phyloP scores from a whole-genome alignment of 2,329 filamentous ascomycete genomes.

The Mycosphaerella arachidis region DNA sequence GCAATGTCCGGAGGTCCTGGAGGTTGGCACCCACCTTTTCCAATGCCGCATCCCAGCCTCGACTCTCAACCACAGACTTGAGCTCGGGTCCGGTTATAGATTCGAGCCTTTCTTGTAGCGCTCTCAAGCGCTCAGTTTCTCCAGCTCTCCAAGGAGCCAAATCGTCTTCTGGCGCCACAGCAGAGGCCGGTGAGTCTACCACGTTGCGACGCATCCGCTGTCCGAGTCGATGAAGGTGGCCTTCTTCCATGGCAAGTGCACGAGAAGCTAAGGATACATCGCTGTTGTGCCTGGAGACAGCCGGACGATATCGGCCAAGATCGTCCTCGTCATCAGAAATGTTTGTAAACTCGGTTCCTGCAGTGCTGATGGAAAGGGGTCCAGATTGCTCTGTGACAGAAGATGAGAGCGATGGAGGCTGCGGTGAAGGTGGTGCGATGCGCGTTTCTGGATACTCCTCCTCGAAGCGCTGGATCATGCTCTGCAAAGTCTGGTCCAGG shows the following conservation, averaged over 20 bases:
- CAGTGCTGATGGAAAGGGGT: slow-evolving; percentile 14
- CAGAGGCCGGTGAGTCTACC: slow-evolving; percentile 43
- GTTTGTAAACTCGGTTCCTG: slow-evolving; percentile 20
- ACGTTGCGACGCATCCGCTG: slow-evolving; percentile 63
- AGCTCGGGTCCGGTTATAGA: slow-evolving; percentile 58
- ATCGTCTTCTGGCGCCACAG: slow-evolving; percentile 18
- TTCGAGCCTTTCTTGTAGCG: slow-evolving; percentile 42
- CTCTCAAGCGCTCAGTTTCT: slow-evolving; percentile 34
- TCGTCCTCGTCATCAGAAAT: slow-evolving; percentile 32
- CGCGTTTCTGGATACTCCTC: slow-evolving; percentile 92
- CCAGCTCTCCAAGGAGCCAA: slow-evolving; percentile 31
- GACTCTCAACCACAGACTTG: slow-evolving; percentile 55
- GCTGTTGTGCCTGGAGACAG: slow-evolving; percentile 55
- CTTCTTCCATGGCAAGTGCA: slow-evolving; percentile 64
- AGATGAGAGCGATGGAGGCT: slow-evolving; percentile 14
- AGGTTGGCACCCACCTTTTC: slow-evolving; percentile 61
- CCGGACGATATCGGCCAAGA: slow-evolving; percentile 34
- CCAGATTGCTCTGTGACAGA: slow-evolving; percentile 14
- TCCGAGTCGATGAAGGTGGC: slow-evolving; percentile 63
- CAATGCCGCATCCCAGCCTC: slow-evolving; percentile 58
- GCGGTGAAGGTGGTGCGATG: slow-evolving; percentile 32
- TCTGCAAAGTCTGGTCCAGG: slow-evolving; percentile 79
- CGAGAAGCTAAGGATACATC: slow-evolving; percentile 65
- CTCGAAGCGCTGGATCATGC: slow-evolving; percentile 93
- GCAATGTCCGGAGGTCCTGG: slow-evolving; percentile 60